Base-by-base conservation (phyloP, 345 rosid species). In the Moringa oleifera region DNA sequence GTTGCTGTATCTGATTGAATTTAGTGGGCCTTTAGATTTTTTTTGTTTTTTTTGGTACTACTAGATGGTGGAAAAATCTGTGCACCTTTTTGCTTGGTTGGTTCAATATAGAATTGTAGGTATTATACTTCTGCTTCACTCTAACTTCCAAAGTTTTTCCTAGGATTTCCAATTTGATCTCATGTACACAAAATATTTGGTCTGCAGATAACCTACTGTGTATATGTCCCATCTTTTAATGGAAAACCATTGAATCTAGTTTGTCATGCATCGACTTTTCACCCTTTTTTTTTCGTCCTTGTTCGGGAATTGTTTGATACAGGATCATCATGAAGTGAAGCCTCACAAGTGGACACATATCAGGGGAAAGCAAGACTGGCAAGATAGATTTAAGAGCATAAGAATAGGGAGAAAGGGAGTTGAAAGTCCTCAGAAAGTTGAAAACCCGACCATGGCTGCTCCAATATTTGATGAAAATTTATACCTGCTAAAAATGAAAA, bases 321-420 rank as follows among this genome's bases (percentile, higher is more conserved):
- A 93, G 92, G 74, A 66, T 65, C 69, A 66, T 65, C 56, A 75
- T 55, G 95, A 81, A 71, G 84, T 81, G 68, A 90, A 75, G 75
- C 74, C 80, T 71, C 65, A 69, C 20, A 82, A 80, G 68, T 80
- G 96, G 97, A 86, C 79, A 19, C 78, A 74, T 55, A 72, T 81
- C 64, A 83, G 81, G 60, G 77, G 73, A 18, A 93, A 85, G 71
- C 86, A 83, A 67, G 95, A 90, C 62, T 94, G 97, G 99, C 96
- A 94, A 60, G 87, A 81, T 66, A 86, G 75, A 66, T 67, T 94
- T 25, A 88, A 72, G 76, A 83, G 82, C 80, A 84, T 90, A 36
- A 64, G 84, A 68, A 67, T 72, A 59, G 90, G 95, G 54, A 88
- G 67, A 76, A 88, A 78, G 76, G 92, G 71, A 70, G 80, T 66